Conservation (phyloP, 176 grass and related monocot species). For the Avena sativa region DNA sequence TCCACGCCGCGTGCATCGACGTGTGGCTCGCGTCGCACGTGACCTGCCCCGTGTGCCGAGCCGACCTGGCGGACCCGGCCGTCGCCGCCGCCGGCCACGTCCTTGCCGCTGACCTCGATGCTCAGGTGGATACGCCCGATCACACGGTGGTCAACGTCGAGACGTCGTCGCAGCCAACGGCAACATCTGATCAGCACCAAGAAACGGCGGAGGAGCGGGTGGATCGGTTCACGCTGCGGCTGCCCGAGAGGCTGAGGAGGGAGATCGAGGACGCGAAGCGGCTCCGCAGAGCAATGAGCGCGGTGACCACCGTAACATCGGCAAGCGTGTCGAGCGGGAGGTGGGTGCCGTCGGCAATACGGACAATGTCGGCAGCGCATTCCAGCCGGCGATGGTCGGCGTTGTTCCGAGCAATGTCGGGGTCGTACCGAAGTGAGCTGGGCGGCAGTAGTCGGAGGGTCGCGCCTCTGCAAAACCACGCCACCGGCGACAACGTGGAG, state of each 20-base stretch:
- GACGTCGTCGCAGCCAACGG: conserved; percentile 10
- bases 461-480: neutral
- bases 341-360: conserved; percentile 41
- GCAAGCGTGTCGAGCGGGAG: conserved; percentile 35
- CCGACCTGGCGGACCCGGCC: conserved; percentile 69
- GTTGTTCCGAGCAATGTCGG: conserved; percentile 43
- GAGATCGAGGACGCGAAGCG: conserved; percentile 65
- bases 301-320: conserved; percentile 33
- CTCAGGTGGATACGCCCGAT: neutral
- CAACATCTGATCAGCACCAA: conserved; percentile 1
- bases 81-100: conserved; percentile 52
- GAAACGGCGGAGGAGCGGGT: conserved; percentile 56
- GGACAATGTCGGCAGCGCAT: conserved; percentile 63
- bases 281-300: conserved; percentile 61
- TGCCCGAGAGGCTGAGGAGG: conserved; percentile 58
- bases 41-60: conserved; percentile 92
- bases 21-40: conserved; percentile 69
- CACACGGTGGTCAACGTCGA: conserved; percentile 39
- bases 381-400: conserved; percentile 46
- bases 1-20: conserved; percentile 83
- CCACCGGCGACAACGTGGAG: conserved; percentile 1
- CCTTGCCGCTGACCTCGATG: conserved; percentile 41
- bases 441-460: conserved; percentile 43
- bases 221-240: conserved; percentile 65
- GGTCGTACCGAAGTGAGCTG: conserved; percentile 28